These are phyloP conservation scores for Globisporangium heterothallicum DNA, from an alignment of 352 stramenopile species.

Conservation along the genomic window DNA sequence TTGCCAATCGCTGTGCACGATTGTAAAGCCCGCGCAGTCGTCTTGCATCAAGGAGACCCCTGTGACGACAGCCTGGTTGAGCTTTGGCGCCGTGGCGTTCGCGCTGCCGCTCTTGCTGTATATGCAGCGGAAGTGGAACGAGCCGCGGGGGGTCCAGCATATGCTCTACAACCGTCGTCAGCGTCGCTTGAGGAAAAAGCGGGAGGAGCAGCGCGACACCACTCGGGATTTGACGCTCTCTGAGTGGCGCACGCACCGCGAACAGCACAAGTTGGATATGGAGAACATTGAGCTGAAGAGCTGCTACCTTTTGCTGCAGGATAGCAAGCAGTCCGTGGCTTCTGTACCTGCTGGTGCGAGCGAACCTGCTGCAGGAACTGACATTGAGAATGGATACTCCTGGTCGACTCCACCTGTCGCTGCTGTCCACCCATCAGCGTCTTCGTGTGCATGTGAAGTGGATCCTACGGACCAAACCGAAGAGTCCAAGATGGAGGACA, in stretches of 20 bases:
- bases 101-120: conserved; percentile 34
- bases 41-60: conserved; percentile 2
- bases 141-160: conserved; percentile 18
- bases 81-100: conserved; percentile 22
- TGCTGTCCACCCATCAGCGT: no score
- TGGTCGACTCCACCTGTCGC: no score
- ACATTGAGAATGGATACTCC: not conserved
- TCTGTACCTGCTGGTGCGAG: not conserved
- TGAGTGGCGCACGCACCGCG: conserved; percentile 28
- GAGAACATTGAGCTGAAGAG: conserved; percentile 11
- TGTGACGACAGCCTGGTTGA: conserved; percentile 25
- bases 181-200: not conserved
- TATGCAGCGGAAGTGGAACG: conserved; percentile 30
- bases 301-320: conserved; percentile 11
- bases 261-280: conserved; percentile 29
- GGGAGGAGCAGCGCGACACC: conserved; percentile 22
- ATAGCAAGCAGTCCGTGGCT: not conserved
- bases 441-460: no score
- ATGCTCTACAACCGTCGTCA: conserved; percentile 11
- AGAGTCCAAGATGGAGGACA: no score
- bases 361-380: not conserved
- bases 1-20: conserved; percentile 33
- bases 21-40: conserved; percentile 13
- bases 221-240: conserved; percentile 23
- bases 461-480: no score